Percentiles rank a stretch among this genome's conserved stretches.
phyloP scores from a whole-genome alignment of 345 rosid genomes.

The Acer saccharum region DNA sequence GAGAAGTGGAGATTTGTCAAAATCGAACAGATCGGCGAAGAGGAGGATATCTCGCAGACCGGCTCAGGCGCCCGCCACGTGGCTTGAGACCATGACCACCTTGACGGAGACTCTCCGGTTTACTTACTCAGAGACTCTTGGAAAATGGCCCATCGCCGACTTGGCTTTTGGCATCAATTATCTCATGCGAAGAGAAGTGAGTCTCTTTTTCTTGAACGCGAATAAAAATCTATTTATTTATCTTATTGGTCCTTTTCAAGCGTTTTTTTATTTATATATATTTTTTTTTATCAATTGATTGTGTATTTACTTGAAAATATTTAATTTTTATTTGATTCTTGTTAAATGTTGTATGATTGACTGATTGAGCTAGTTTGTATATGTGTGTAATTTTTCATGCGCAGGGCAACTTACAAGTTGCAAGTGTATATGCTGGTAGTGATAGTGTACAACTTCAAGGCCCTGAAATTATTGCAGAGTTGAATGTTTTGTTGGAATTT shows the following conservation, averaged over 20 bases:
- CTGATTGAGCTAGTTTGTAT: neutral
- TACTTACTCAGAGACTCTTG: slow-evolving; percentile 92
- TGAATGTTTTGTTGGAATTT: slow-evolving; percentile 61
- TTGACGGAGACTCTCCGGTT: slow-evolving; percentile 86
- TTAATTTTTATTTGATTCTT: neutral
- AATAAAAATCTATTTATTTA: neutral
- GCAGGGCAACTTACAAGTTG: slow-evolving; percentile 80
- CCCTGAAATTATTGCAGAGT: slow-evolving; percentile 59
- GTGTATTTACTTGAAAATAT: neutral
- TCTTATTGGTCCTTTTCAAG: no score
- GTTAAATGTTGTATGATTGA: neutral
- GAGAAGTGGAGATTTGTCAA: slow-evolving; percentile 47
- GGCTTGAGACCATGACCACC: slow-evolving; percentile 87
- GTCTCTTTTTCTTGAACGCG: neutral
- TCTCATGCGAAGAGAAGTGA: slow-evolving; percentile 75
- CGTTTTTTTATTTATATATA: no score
- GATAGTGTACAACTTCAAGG: slow-evolving; percentile 65
- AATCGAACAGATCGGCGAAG: slow-evolving; percentile 67
- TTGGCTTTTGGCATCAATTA: slow-evolving; percentile 96
- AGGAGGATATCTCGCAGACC: slow-evolving; percentile 70
- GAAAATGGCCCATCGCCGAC: slow-evolving; percentile 98
- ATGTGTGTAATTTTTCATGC: neutral
- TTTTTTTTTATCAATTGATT: neutral
- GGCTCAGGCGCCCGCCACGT: slow-evolving; percentile 93
- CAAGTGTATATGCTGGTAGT: slow-evolving; percentile 83